Percentiles rank a stretch among this genome's conserved stretches.
Evolutionary conservation across 495 filamentous ascomycete species (phyloP).

Genomic region (Xylaria longipes): DNA sequence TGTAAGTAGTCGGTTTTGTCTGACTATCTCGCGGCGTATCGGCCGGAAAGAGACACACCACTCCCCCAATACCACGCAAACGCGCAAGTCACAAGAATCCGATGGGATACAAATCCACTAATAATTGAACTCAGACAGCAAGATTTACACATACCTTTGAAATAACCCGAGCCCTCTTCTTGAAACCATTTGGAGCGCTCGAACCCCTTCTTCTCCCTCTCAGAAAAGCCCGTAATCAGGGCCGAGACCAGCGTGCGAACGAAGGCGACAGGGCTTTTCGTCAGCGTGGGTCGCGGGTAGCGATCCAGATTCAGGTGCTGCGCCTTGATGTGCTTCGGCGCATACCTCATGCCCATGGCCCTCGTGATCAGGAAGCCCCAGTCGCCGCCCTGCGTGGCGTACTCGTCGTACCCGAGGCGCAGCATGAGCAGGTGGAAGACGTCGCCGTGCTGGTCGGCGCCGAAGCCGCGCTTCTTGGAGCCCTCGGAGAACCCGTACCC

Average conservation of each 20-base stretch:
- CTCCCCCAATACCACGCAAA: background rate
- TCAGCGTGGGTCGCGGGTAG: slow-evolving; percentile 21
- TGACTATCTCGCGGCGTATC: background rate
- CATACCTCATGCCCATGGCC: slow-evolving; percentile 52
- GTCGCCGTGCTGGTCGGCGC: slow-evolving; percentile 61
- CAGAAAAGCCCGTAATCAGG: slow-evolving; percentile 21
- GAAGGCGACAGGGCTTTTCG: slow-evolving; percentile 3
- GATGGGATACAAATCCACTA: background rate
- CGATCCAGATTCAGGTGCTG: slow-evolving; percentile 22
- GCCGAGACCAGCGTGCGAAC: slow-evolving; percentile 14
- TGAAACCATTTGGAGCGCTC: slow-evolving; percentile 53
- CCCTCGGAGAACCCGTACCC: slow-evolving; percentile 67
- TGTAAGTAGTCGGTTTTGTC: background rate
- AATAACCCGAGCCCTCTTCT: slow-evolving; percentile 56
- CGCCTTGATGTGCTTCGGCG: slow-evolving; percentile 26
- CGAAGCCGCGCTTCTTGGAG: slow-evolving; percentile 57
- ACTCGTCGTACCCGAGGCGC: slow-evolving; percentile 64
- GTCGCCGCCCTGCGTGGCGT: slow-evolving; percentile 70
- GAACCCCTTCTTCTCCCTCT: slow-evolving; percentile 34
- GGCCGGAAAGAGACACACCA: background rate
- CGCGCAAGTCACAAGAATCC: background rate
- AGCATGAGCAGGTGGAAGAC: slow-evolving; percentile 65
- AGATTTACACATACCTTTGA: slow-evolving; percentile 13
- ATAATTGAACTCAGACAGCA: background rate
- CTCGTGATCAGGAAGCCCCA: slow-evolving; percentile 67